phyloP scores from a whole-genome alignment of 805 yeast genomes.

The Yarrowia sp. region DNA sequence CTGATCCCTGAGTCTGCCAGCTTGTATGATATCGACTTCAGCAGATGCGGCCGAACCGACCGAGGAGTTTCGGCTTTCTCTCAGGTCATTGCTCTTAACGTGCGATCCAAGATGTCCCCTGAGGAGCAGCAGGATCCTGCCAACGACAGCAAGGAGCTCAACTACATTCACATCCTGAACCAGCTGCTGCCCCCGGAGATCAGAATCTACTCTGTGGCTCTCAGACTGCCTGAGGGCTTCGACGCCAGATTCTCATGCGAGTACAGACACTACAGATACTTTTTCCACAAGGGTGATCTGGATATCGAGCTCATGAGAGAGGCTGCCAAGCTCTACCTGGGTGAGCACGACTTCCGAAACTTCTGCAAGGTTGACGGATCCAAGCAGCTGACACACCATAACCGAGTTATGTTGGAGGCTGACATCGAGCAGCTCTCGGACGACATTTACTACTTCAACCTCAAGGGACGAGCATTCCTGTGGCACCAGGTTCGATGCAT shows the following conservation, averaged over 20 bases:
- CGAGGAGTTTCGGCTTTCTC: conserved; percentile 96
- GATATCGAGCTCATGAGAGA: conserved; percentile 64
- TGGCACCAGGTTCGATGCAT: conserved; percentile 99
- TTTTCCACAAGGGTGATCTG: conserved; percentile 52
- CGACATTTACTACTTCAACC: conserved; percentile 64
- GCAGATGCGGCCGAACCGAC: conserved; percentile 94
- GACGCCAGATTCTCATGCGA: conserved; percentile 91
- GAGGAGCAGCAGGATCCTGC: conserved; percentile 60
- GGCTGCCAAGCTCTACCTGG: conserved; percentile 63
- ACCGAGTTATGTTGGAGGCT: conserved; percentile 58
- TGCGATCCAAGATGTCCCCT: conserved; percentile 62
- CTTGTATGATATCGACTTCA: conserved; percentile 56
- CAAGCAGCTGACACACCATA: conserved; percentile 80
- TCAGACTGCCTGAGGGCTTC: conserved; percentile 78
- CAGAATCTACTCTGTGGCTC: conserved; percentile 72
- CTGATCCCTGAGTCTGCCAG: background rate
- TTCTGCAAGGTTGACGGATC: conserved; percentile 94
- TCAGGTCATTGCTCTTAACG: conserved; percentile 79
- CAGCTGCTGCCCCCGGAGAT: conserved; percentile 78
- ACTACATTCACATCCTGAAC: conserved; percentile 73
- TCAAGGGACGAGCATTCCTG: conserved; percentile 84
- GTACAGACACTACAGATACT: conserved; percentile 81
- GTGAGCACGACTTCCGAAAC: conserved; percentile 88
- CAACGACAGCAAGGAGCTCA: conserved; percentile 67
- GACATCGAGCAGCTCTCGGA: conserved; percentile 44